Evolutionary conservation across 768 basidiomycete genomes (phyloP).

Genomic region (Boletus barrowsii): DNA sequence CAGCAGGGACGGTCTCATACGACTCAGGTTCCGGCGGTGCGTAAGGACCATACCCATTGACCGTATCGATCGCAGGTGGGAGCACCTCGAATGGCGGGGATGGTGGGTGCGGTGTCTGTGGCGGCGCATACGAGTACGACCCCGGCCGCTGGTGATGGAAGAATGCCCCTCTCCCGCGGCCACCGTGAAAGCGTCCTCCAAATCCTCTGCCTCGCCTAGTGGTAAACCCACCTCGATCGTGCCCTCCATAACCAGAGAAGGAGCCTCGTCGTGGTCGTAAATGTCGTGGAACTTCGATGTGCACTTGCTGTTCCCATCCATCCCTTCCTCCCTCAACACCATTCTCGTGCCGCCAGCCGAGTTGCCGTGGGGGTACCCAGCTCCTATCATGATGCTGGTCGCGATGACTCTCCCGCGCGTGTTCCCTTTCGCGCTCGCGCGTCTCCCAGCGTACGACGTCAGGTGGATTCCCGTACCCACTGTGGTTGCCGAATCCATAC

Average conservation of each 20-base stretch:
- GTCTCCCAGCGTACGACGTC: conserved; percentile 28
- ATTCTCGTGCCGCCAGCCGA: conserved; percentile 24
- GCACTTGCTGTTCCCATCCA: conserved; percentile 22
- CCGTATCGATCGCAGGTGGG: conserved; percentile 23
- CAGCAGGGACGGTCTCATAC: conserved; percentile 22
- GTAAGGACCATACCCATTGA: conserved; percentile 33
- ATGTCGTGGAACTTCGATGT: conserved; percentile 11
- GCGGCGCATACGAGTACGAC: conserved; percentile 32
- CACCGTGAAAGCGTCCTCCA: conserved; percentile 37
- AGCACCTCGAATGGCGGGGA: conserved; percentile 28
- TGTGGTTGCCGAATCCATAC: conserved; percentile 55
- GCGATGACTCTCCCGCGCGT: conserved; percentile 7
- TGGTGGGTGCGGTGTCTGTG: conserved; percentile 2
- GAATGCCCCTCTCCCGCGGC: conserved; percentile 34
- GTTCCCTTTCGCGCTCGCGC: conserved; percentile 27
- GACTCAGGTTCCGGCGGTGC: conserved; percentile 31
- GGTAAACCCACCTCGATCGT: conserved; percentile 31
- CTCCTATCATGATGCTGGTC: conserved; percentile 20
- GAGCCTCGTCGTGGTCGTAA: conserved; percentile 35
- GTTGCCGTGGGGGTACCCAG: conserved; percentile 15
- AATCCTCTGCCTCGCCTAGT: conserved; percentile 36
- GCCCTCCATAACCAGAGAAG: conserved; percentile 28
- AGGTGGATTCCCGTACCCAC: conserved; percentile 36
- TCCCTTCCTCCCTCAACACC: conserved; percentile 25
- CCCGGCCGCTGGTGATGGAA: conserved; percentile 32